Evolutionary conservation across 2,329 filamentous ascomycete species (phyloP).

Genomic region (Ophiostoma sp.): DNA sequence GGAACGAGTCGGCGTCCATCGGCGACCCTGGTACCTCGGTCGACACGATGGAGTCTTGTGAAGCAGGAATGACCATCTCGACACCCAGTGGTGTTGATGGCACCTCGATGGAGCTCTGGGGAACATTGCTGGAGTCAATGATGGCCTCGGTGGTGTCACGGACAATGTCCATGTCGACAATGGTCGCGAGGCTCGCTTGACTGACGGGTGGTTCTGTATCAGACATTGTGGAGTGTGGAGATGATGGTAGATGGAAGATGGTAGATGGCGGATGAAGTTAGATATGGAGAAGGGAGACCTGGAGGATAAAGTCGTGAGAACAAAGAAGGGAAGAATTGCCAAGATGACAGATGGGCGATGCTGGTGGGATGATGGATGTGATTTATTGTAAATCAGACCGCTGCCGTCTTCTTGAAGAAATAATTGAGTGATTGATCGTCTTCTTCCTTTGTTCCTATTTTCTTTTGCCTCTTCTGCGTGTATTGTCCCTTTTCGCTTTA

Average conservation of each 20-base stretch:
- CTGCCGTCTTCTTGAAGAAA: background rate
- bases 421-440: background rate
- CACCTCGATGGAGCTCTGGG: slow-evolving; percentile 31
- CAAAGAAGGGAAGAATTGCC: slow-evolving; percentile 5
- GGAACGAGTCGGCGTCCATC: slow-evolving; percentile 47
- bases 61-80: slow-evolving; percentile 34
- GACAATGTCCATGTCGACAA: slow-evolving; percentile 15
- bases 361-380: background rate
- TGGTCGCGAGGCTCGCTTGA: slow-evolving; percentile 30
- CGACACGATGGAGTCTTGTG: slow-evolving; percentile 52
- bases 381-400: background rate
- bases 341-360: background rate
- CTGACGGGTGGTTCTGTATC: slow-evolving; percentile 35
- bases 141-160: slow-evolving; percentile 15
- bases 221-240: slow-evolving; percentile 27
- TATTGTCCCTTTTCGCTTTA: background rate
- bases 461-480: background rate
- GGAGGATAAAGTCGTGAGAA: background rate
- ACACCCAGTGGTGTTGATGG: slow-evolving; percentile 35
- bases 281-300: background rate
- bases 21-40: slow-evolving; percentile 54
- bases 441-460: slow-evolving; percentile 1
- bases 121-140: slow-evolving; percentile 13
- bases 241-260: background rate
- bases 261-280: background rate